Percentiles rank a stretch among this genome's conserved stretches.
Conservation (phyloP, 495 filamentous ascomycete genomes). For the Penicillium canariense region DNA sequence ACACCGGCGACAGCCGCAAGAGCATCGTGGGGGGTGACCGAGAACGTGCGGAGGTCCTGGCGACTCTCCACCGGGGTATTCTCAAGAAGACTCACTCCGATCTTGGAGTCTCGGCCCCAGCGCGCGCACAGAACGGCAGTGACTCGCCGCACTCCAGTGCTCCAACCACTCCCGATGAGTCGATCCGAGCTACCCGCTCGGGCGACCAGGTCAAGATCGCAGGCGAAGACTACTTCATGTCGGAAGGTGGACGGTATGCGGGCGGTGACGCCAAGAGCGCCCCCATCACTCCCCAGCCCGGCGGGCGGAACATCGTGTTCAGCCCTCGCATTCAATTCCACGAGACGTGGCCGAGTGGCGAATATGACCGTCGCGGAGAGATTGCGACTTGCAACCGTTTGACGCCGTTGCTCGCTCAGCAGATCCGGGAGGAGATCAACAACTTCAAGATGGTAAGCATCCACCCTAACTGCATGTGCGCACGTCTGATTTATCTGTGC, state of each 20-base stretch:
- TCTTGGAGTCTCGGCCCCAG: conserved; percentile 67
- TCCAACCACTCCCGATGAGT: conserved; percentile 80
- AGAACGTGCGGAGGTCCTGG: conserved; percentile 87
- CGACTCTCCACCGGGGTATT: conserved; percentile 89
- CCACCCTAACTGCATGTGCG: too few species aligned
- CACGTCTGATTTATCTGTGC: neutral
- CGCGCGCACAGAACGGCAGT: conserved; percentile 55
- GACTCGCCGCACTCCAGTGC: conserved; percentile 81
- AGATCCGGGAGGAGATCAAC: conserved; percentile 99
- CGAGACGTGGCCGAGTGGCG: conserved; percentile 91
- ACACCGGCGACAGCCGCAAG: conserved; percentile 59
- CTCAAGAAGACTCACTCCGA: conserved; percentile 71
- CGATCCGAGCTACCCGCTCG: conserved; percentile 56
- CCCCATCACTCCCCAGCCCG: conserved; percentile 70
- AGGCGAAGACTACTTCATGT: conserved; percentile 84
- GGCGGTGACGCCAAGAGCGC: conserved; percentile 67
- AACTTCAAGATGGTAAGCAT: conserved; percentile 91
- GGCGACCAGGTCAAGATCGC: conserved; percentile 69
- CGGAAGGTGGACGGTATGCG: conserved; percentile 58
- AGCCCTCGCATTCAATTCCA: conserved; percentile 92
- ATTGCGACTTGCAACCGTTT: conserved; percentile 97
- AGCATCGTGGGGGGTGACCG: conserved; percentile 89
- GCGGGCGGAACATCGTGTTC: conserved; percentile 77
- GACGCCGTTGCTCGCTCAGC: conserved; percentile 94
- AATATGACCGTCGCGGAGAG: conserved; percentile 95